A percentile compares a stretch with the other conserved stretches of the same genome.
Evolutionary conservation across 1,284 basidiomycete genomes (phyloP).

Genomic region (Austroboletus niveus): DNA sequence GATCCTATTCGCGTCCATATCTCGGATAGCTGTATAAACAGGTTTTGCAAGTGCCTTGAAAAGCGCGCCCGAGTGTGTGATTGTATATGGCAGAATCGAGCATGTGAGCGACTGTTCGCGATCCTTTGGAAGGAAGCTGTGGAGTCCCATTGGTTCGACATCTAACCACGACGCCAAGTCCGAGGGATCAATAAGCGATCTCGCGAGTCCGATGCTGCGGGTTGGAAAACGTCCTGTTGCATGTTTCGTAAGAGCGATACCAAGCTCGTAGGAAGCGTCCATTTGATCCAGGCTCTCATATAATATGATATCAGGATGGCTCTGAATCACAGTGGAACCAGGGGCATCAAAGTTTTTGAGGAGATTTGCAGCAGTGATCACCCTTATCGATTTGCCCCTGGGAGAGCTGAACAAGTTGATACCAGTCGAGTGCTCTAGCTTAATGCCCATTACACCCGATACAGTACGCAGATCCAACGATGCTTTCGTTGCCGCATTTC

Average conservation of each 20-base stretch:
- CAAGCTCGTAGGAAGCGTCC: slow-evolving; percentile 82
- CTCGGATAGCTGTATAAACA: slow-evolving; percentile 66
- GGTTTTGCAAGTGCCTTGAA: slow-evolving; percentile 95
- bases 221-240: slow-evolving; percentile 58
- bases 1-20: slow-evolving; percentile 52
- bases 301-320: slow-evolving; percentile 64
- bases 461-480: slow-evolving; percentile 48
- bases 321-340: slow-evolving; percentile 33
- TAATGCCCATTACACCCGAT: slow-evolving; percentile 39
- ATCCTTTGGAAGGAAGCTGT: slow-evolving; percentile 81
- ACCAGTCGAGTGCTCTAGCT: slow-evolving; percentile 41
- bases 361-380: slow-evolving; percentile 55
- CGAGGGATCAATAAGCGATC: slow-evolving; percentile 77
- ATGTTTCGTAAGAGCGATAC: slow-evolving; percentile 66
- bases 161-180: slow-evolving; percentile 86
- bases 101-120: slow-evolving; percentile 79
- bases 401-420: slow-evolving; percentile 35
- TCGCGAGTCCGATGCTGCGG: slow-evolving; percentile 78
- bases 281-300: slow-evolving; percentile 89
- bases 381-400: slow-evolving; percentile 45
- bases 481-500: slow-evolving; percentile 47
- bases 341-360: slow-evolving; percentile 33
- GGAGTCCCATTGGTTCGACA: slow-evolving; percentile 63
- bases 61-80: slow-evolving; percentile 83
- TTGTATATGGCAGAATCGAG: slow-evolving; percentile 77